Percentiles rank a stretch among this genome's conserved stretches.
Conservation (phyloP, 2,329 filamentous ascomycete genomes). For the Pseudogymnoascus sp. region DNA sequence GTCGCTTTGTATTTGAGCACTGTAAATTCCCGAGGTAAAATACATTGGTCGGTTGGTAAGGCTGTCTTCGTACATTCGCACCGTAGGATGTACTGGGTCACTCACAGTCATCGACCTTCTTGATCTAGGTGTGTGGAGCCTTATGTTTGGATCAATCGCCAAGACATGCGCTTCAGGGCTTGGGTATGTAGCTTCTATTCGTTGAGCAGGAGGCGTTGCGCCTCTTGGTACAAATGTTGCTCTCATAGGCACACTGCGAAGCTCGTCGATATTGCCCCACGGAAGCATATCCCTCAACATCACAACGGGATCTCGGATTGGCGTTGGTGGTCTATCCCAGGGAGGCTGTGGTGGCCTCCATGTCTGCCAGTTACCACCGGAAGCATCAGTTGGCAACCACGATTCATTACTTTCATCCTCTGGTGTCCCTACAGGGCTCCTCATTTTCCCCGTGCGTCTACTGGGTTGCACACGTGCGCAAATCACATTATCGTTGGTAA, state of each 20-base stretch:
- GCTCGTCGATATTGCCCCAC: not conserved
- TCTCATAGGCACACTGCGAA: not conserved
- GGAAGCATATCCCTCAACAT: not conserved
- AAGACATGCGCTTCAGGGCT: not conserved
- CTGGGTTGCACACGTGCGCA: not conserved
- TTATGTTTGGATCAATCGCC: not conserved
- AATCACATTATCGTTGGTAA: not conserved
- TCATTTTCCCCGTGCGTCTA: not conserved
- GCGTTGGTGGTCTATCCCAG: not conserved
- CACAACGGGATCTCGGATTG: not conserved
- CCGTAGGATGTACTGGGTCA: not conserved
- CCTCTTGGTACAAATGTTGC: not conserved
- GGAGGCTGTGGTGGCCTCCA: not conserved
- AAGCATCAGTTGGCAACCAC: not conserved
- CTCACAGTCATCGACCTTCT: constrained; percentile 2
- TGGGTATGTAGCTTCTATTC: not conserved
- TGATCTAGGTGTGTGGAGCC: not conserved
- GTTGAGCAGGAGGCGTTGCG: not conserved
- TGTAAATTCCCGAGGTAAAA: not conserved
- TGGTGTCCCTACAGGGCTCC: not conserved
- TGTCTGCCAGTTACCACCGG: not conserved
- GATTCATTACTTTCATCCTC: not conserved
- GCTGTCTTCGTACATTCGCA: not conserved
- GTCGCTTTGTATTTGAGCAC: not conserved
- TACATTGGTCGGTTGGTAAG: not conserved